Base-by-base conservation (phyloP, 208 protist genomes). In the Acanthamoeba healyi region DNA sequence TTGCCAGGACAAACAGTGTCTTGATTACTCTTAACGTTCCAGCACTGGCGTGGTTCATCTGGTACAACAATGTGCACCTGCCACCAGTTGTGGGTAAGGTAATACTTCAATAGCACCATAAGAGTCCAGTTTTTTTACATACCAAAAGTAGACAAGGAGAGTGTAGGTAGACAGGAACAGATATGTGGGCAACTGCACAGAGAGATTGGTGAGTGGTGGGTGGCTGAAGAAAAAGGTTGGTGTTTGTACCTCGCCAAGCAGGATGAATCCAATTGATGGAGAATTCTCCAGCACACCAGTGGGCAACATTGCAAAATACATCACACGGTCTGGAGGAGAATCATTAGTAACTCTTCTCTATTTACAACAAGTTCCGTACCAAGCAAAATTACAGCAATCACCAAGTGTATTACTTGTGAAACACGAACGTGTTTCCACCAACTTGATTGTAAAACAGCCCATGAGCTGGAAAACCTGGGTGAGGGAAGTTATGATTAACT, bases 81-180 rank as follows among this genome's bases (percentile, higher is more conserved):
- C 1, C n/a, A n/a, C n/a, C n/a, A n/a, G 10, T 19, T 3, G 19
- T 9, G n/a, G 24, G 4, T 65, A 38, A 70, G n/a, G n/a, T n/a
- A n/a, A n/a, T n/a, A n/a, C n/a, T n/a, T n/a, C n/a, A n/a, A n/a
- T n/a, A n/a, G n/a, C n/a, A n/a, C n/a, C n/a, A n/a, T n/a, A n/a
- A n/a, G n/a, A n/a, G n/a, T n/a, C n/a, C 1, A 7, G n/a, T 40
- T 34, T 79, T 19, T 4, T 26, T 24, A 58, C 38, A 12, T 36
- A 86, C 77, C 77, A 86, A 38, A 86, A 86, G 42, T 86, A 86
- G 0, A 86, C 46, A 0, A 86, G 19, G 14, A 86, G 22, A 5
- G 24, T 86, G 19, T 42, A 51, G 32, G 4, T n/a, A 10, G 77
- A 40, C 38, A 86, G 38, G 15, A 61, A 86, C 38, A 86, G 77